A percentile compares a stretch with the other conserved stretches of the same genome.
Evolutionary conservation across 1,284 basidiomycete species (phyloP).

Genomic region (Meripilus lineatus): DNA sequence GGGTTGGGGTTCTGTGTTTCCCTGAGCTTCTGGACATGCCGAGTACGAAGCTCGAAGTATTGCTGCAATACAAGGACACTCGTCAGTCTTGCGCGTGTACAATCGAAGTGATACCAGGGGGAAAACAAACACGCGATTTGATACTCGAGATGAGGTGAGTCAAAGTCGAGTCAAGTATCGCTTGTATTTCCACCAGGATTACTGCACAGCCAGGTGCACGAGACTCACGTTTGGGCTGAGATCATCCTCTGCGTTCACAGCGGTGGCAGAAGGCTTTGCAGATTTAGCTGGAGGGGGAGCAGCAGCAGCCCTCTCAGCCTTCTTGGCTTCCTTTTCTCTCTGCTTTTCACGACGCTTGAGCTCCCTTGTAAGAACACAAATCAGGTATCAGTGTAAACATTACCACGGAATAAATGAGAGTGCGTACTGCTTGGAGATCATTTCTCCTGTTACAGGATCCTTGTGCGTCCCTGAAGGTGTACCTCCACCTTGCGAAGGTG

Average conservation of each 20-base stretch:
- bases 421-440: slow-evolving; percentile 91
- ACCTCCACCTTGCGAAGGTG: too few species aligned
- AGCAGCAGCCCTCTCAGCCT: slow-evolving; percentile 72
- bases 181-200: too few species aligned
- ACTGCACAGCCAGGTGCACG: background rate
- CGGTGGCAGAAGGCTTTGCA: slow-evolving; percentile 29
- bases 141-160: too few species aligned
- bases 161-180: background rate
- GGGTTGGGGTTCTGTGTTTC: slow-evolving; percentile 86
- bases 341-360: slow-evolving; percentile 88
- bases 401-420: too few species aligned
- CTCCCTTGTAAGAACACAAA: slow-evolving; percentile 61
- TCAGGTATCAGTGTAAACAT: too few species aligned
- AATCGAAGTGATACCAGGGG: too few species aligned
- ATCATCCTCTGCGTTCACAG: slow-evolving; percentile 60
- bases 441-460: slow-evolving; percentile 89
- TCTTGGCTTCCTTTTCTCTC: slow-evolving; percentile 80
- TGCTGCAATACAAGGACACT: slow-evolving; percentile 53
- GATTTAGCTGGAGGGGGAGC: slow-evolving; percentile 27
- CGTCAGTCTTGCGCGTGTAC: too few species aligned
- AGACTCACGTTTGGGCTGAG: slow-evolving; percentile 79
- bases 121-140: background rate
- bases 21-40: slow-evolving; percentile 85
- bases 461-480: slow-evolving; percentile 56
- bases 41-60: slow-evolving; percentile 93